These are phyloP conservation scores for Cryphonectria nitschkei DNA, from an alignment of 2,329 filamentous ascomycete species.

Conservation along the genomic window DNA sequence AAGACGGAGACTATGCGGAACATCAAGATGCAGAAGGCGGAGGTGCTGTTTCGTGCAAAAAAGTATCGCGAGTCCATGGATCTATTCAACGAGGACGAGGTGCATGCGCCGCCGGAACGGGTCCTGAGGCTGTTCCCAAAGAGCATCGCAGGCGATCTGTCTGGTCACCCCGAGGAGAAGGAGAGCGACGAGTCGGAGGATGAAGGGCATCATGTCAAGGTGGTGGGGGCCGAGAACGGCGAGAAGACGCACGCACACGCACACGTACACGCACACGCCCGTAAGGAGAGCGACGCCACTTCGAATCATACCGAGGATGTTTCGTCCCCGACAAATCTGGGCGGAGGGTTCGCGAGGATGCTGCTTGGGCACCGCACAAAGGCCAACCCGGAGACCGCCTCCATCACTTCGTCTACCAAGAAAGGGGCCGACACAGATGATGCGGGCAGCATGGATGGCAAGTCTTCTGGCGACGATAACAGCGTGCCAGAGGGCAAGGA, in stretches of 20 bases:
- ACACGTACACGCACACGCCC: slow-evolving; percentile 11
- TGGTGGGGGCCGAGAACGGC: slow-evolving; percentile 32
- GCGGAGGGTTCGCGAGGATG: slow-evolving; percentile 57
- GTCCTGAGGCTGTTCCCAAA: slow-evolving; percentile 85
- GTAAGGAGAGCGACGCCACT: slow-evolving; percentile 34
- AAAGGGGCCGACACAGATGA: slow-evolving; percentile 60
- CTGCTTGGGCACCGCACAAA: slow-evolving; percentile 53
- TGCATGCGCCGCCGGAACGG: slow-evolving; percentile 85
- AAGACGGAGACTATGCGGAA: slow-evolving; percentile 81
- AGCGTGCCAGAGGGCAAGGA: slow-evolving; percentile 75
- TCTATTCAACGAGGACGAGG: slow-evolving; percentile 80
- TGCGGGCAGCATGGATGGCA: slow-evolving; percentile 55
- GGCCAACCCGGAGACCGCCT: slow-evolving; percentile 57
- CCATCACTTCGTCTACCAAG: slow-evolving; percentile 60
- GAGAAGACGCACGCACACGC: slow-evolving; percentile 34
- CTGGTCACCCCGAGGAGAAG: slow-evolving; percentile 49
- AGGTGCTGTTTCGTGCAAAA: slow-evolving; percentile 77
- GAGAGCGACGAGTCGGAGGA: slow-evolving; percentile 40
- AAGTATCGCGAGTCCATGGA: slow-evolving; percentile 88
- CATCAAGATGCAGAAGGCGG: slow-evolving; percentile 90
- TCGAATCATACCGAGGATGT: slow-evolving; percentile 33
- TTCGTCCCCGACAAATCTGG: slow-evolving; percentile 41
- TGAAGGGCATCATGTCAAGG: slow-evolving; percentile 35
- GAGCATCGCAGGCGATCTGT: slow-evolving; percentile 81
- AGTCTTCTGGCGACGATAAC: slow-evolving; percentile 48